Evolutionary conservation across 345 rosid genomes (phyloP), one percentile per base, ranked within the genome.

Genomic region (Hibiscus syriacus): DNA sequence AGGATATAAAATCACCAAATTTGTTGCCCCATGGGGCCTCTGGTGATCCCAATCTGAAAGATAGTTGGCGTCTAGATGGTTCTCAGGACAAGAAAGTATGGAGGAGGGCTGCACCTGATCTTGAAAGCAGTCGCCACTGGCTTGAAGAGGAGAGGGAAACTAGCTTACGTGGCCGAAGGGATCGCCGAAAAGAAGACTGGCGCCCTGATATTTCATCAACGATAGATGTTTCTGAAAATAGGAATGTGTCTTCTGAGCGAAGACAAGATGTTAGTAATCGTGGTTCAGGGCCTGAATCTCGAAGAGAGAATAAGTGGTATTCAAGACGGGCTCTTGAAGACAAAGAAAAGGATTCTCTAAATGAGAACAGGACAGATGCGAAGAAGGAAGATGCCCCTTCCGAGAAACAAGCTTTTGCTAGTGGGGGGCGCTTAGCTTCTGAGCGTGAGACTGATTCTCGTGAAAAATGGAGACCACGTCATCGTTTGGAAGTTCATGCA

Each of bases 391-490:
- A 85, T 69, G 41, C 64, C 72, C 86, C 81, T 56, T 74, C 19
- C 50, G 96, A 91, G 11, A 86, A 74, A 46, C 87, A 74, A 68
- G 70, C 80, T 73, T 73, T 83, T 66, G 64, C 70, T 45, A 76
- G 76, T 48, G 66, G 76, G 64, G 75, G 73, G 69, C 88, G 90
- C 43, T 5, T 70, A 41, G 72, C 82, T 62, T 69, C 90, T 59
- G 96, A 88, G 73, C 85, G 92, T 20, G 92, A 93, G 14, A 68
- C 79, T 39, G 99, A 94, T 64, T 76, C 95, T 77, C 95, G 86
- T 72, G 99, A 91, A 68, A 94, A 87, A 77, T 94, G 99, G 99
- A 87, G 99, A 84, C 99, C 99, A 60, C 89, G 93, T 36, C 94
- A 88, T 74, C 81, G 92, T 74, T 78, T 90, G 86, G 98, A 92